Conservation (phyloP, 2,329 filamentous ascomycete genomes). For the Colletotrichum theobromicola region DNA sequence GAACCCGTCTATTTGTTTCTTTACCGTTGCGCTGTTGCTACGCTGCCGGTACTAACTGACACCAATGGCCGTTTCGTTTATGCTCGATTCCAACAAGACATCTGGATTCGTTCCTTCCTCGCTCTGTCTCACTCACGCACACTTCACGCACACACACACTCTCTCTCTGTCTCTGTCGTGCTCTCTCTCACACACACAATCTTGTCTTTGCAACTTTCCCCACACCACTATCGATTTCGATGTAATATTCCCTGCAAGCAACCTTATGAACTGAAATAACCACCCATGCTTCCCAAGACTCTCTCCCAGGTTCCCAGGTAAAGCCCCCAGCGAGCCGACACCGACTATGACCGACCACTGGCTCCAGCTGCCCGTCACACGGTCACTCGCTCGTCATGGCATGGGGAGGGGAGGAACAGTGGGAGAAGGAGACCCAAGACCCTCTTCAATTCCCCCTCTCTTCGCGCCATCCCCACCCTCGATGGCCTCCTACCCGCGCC, state of each 20-base stretch:
- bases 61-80: background rate
- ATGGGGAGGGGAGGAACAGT: background rate
- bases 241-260: constrained; percentile 17
- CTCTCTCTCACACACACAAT: background rate
- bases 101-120: background rate
- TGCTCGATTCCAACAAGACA: background rate
- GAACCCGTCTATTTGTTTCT: background rate
- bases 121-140: background rate
- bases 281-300: background rate
- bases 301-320: background rate
- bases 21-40: background rate
- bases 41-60: background rate
- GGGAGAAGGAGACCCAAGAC: background rate
- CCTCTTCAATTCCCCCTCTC: background rate
- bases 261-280: constrained; percentile 16
- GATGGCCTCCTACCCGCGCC: constrained; percentile 11
- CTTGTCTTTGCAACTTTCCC: constrained; percentile 1
- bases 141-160: background rate
- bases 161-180: background rate
- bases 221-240: constrained; percentile 22
- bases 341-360: constrained; percentile 9
- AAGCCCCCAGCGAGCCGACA: constrained; percentile 2
- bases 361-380: constrained; percentile 20
- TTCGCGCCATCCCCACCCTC: constrained; percentile 13
- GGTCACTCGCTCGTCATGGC: constrained; percentile 9